Percentiles rank a stretch among this genome's conserved stretches.
phyloP scores from a whole-genome alignment of 1,139 yeast genomes.

The Yamadazyma jaroonii region DNA sequence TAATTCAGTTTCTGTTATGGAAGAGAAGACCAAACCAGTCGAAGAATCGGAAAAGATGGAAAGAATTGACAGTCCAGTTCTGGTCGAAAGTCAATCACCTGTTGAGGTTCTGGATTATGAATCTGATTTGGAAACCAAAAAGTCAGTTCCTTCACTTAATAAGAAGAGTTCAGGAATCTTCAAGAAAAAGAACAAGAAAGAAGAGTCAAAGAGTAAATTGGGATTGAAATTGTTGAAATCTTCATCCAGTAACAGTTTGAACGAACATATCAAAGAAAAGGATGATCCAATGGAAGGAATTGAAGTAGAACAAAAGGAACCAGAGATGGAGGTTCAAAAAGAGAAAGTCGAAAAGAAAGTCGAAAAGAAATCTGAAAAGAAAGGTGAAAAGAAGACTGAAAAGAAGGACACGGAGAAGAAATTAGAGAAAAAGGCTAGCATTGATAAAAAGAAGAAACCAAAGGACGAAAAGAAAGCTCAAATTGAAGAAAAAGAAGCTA shows the following conservation, averaged over 20 bases:
- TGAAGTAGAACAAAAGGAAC: slow-evolving; percentile 4
- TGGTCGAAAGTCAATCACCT: no score
- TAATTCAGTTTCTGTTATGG: slow-evolving; percentile 11
- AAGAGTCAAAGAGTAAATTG: slow-evolving; percentile 13
- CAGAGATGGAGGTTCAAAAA: no score
- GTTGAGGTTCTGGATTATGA: slow-evolving; percentile 22
- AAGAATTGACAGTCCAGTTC: no score
- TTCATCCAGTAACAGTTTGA: slow-evolving; percentile 11
- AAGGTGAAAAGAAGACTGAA: not conserved
- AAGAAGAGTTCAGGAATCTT: slow-evolving; percentile 18
- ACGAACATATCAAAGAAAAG: slow-evolving; percentile 7
- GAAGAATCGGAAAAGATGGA: no score
- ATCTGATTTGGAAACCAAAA: slow-evolving; percentile 24
- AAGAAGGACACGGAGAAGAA: slow-evolving; percentile 8
- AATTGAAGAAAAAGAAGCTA: slow-evolving; percentile 2
- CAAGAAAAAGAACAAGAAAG: slow-evolving; percentile 23
- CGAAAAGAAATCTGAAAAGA: not conserved
- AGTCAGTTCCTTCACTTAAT: slow-evolving; percentile 2
- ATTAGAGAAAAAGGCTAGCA: slow-evolving; percentile 5
- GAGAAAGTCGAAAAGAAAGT: no score
- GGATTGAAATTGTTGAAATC: slow-evolving; percentile 13
- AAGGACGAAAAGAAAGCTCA: slow-evolving; percentile 9
- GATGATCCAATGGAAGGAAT: slow-evolving; percentile 7
- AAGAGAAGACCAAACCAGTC: slow-evolving; percentile 2
- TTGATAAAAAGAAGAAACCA: not conserved